Evolutionary conservation across 2,329 filamentous ascomycete genomes (phyloP).

Genomic region (Cladosporium sp.): DNA sequence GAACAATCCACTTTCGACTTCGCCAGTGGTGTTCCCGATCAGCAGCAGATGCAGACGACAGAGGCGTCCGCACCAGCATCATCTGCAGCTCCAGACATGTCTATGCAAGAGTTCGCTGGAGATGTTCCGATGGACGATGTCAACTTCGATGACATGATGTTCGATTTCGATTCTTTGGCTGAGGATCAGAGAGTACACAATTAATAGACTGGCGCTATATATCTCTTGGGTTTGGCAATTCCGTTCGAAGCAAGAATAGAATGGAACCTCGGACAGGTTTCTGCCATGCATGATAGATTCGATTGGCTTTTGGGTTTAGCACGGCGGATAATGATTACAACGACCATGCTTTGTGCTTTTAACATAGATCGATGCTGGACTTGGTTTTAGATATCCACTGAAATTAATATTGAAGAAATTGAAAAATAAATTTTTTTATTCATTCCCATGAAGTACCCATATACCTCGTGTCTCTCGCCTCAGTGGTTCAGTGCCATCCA

Average conservation of each 20-base stretch:
- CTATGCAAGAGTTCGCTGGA: neutral
- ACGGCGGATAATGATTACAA: neutral
- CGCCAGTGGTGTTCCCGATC: neutral
- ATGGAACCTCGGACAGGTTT: too few relatives aligned
- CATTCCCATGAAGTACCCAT: neutral
- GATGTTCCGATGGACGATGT: conserved; percentile 17
- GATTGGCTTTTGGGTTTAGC: too few relatives aligned
- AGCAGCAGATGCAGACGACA: neutral
- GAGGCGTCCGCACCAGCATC: neutral
- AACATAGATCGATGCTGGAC: conserved; percentile 7
- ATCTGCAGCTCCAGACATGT: neutral
- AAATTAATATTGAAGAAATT: neutral
- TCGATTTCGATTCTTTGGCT: conserved; percentile 20
- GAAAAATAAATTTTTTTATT: too few relatives aligned
- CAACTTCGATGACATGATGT: conserved; percentile 22
- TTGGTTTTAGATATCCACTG: neutral
- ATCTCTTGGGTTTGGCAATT: too few relatives aligned
- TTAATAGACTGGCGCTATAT: neutral
- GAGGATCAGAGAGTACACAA: neutral
- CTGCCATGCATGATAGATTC: too few relatives aligned
- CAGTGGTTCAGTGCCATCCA: neutral
- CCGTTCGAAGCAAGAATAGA: too few relatives aligned
- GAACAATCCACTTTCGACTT: neutral
- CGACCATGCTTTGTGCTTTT: conserved; percentile 1
- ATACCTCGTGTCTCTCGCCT: neutral